Conservation (phyloP, 2,329 filamentous ascomycete genomes). For the Trichophyton equinum region DNA sequence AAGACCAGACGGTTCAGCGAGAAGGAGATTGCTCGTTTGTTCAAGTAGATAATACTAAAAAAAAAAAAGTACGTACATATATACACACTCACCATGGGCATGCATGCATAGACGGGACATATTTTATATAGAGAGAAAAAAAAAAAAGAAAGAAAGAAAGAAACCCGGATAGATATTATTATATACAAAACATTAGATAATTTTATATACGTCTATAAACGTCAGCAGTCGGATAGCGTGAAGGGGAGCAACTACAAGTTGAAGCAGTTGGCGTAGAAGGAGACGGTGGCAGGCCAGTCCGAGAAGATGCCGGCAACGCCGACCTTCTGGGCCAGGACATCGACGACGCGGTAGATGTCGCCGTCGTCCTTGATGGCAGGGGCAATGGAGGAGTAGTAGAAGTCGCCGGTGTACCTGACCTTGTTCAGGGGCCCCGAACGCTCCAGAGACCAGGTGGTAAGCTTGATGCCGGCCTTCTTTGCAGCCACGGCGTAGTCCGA, state of each 20-base stretch:
- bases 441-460: conserved; percentile 59
- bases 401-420: conserved; percentile 38
- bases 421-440: conserved; percentile 48
- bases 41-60: conserved; percentile 25
- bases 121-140: not conserved
- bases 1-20: conserved; percentile 56
- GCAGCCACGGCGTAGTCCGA: conserved; percentile 51
- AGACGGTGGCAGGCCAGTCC: conserved; percentile 57
- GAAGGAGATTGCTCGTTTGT: conserved; percentile 42
- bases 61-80: not conserved
- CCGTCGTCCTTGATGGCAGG: conserved; percentile 50
- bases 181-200: not conserved
- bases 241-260: conserved; percentile 18
- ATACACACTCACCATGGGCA: too few species aligned
- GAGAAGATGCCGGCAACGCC: conserved; percentile 51
- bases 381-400: conserved; percentile 42
- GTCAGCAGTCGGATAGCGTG: too few species aligned
- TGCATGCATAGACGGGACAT: not conserved
- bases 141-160: too few species aligned
- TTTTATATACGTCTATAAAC: not conserved
- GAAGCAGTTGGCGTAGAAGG: conserved; percentile 62
- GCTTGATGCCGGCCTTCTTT: conserved; percentile 48
- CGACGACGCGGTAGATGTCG: conserved; percentile 53
- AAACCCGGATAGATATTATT: not conserved
- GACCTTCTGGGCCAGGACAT: conserved; percentile 51